Evolutionary conservation across 768 basidiomycete genomes (phyloP), one percentile per base, ranked within the genome.

Genomic region (Kwoniella botswanensis): DNA sequence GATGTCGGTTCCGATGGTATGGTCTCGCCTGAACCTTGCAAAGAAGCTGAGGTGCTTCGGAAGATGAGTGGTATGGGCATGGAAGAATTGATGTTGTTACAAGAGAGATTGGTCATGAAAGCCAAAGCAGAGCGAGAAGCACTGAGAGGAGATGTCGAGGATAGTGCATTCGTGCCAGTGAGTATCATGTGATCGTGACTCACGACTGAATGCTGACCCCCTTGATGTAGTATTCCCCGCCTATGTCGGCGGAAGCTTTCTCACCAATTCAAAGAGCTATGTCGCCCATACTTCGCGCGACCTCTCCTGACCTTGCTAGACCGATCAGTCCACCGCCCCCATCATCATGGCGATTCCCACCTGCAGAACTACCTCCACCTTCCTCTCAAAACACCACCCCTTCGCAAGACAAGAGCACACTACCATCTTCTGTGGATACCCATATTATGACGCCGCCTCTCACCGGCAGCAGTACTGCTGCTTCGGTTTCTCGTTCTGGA

Each of bases 81-180:
- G 29, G 76, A 71, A 4, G 75, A 77, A n/a, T 22, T 79, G 68
- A 42, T 52, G 3, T 41, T 53, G 26, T 57, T 81, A 62, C 80
- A 81, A 62, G 59, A 41, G 15, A 76, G 72, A 21, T 59, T 81
- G 50, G 78, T 81, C 21, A 41, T 57, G 17, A 77, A 74, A 52
- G 80, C 80, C 4, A 74, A 76, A 50, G 63, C 64, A 22, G 78
- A 79, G 54, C 44, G 80, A 46, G 67, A 75, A 60, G 79, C 71
- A 2, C 53, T 78, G 24, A 66, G 76, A 57, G 68, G 63, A 2
- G 61, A 64, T 18, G 7, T 13, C 35, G 66, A 42, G 21, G 65
- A 70, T 44, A 65, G 43, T 64, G 61, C 74, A 21, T n/a, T 71
- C 17, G 58, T 61, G 1, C 65, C 69, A 24, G 77, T 73, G 22